phyloP scores from a whole-genome alignment of 176 grass and related monocot genomes.

The Cenchrus purpureus region DNA sequence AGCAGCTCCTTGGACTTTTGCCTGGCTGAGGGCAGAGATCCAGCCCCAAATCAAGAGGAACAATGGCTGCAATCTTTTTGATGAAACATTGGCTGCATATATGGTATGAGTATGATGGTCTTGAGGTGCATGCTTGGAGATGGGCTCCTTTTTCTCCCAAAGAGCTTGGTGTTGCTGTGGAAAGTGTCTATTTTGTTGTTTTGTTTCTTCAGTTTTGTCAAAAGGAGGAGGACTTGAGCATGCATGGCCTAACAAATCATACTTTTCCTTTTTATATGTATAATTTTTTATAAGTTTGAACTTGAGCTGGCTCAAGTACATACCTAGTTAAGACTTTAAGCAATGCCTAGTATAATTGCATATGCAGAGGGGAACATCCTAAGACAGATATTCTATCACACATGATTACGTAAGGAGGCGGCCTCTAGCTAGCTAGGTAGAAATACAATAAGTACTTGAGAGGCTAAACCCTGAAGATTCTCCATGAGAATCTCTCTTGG shows the following conservation, averaged over 20 bases:
- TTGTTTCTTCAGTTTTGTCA: conserved; percentile 20
- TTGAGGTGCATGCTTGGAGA: conserved; percentile 16
- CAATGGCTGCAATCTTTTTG: conserved; percentile 42
- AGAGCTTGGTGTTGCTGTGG: conserved; percentile 17
- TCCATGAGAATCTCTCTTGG: conserved; percentile 1
- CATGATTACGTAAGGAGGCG: conserved; percentile 44
- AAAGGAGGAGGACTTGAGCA: conserved; percentile 3
- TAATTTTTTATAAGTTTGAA: conserved; percentile 10
- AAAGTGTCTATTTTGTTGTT: conserved; percentile 27
- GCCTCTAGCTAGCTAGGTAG: conserved; percentile 24
- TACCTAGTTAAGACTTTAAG: not conserved
- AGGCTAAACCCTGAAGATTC: conserved; percentile 38
- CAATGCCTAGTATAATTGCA: conserved; percentile 4
- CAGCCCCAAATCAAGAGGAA: conserved; percentile 39
- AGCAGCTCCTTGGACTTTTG: conserved; percentile 53
- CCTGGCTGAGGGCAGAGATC: conserved; percentile 36
- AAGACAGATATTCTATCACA: conserved; percentile 38
- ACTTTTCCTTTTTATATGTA: not conserved
- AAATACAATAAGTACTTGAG: conserved; percentile 24
- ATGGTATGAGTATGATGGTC: conserved; percentile 47
- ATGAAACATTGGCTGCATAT: conserved; percentile 42
- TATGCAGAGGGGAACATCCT: conserved; percentile 38
- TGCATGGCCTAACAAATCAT: conserved; percentile 38
- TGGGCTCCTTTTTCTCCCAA: conserved; percentile 1
- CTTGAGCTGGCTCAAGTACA: conserved; percentile 3